phyloP scores from a whole-genome alignment of 768 basidiomycete genomes.

The Termitomyces sp. region DNA sequence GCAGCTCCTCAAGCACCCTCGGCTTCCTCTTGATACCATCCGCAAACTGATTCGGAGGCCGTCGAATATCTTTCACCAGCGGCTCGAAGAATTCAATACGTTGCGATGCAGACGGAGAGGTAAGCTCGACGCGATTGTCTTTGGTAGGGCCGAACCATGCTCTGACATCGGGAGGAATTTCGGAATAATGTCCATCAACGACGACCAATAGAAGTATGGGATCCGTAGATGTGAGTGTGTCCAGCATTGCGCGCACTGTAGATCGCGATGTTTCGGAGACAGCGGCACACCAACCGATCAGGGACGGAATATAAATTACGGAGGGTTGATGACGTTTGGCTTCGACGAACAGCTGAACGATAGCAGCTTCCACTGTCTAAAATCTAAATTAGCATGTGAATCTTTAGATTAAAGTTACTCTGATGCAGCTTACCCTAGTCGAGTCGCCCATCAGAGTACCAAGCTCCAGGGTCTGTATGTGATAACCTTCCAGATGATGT shows the following conservation, averaged over 20 bases:
- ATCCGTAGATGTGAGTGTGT: slow-evolving; percentile 85
- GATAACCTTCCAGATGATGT: slow-evolving; percentile 93
- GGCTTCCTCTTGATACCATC: slow-evolving; percentile 83
- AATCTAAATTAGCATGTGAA: not conserved
- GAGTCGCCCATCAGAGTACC: slow-evolving; percentile 87
- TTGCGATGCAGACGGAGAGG: slow-evolving; percentile 44
- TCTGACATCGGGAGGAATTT: slow-evolving; percentile 76
- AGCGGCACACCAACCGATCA: slow-evolving; percentile 79
- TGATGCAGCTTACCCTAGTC: slow-evolving; percentile 56
- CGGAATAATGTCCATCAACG: slow-evolving; percentile 67
- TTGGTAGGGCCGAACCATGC: slow-evolving; percentile 84
- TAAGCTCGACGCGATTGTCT: slow-evolving; percentile 69
- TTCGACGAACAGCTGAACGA: slow-evolving; percentile 93
- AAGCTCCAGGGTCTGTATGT: slow-evolving; percentile 90
- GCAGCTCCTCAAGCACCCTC: slow-evolving; percentile 79
- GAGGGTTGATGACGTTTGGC: slow-evolving; percentile 97
- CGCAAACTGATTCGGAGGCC: slow-evolving; percentile 83
- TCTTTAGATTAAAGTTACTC: not conserved
- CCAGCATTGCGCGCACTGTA: slow-evolving; percentile 86
- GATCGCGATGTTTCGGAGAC: slow-evolving; percentile 80
- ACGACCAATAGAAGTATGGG: slow-evolving; percentile 90
- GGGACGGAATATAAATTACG: slow-evolving; percentile 89
- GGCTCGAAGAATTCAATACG: slow-evolving; percentile 72
- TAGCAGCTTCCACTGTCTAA: slow-evolving; percentile 85
- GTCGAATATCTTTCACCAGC: slow-evolving; percentile 59